Evolutionary conservation across 192 early-diverging fungal species (phyloP).

Genomic region (Dissophora globulifera): DNA sequence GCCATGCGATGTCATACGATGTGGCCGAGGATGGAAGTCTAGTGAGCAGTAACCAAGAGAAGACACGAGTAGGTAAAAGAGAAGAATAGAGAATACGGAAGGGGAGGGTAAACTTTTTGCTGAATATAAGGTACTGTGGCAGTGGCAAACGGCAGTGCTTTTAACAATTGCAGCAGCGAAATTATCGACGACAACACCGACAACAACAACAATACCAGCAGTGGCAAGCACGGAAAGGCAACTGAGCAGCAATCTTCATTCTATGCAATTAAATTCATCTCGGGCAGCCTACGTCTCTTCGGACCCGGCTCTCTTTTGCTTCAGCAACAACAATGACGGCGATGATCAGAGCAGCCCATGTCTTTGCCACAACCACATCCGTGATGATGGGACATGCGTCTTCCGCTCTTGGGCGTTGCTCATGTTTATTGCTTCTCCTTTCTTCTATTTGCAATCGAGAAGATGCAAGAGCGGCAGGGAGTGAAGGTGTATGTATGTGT

Average conservation of each 20-base stretch:
- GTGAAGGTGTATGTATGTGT: too few species aligned
- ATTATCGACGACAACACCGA: not conserved
- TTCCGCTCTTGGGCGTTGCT: not conserved
- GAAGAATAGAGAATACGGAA: not conserved
- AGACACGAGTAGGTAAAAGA: conserved; percentile 6
- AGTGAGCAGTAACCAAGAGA: not conserved
- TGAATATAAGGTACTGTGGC: too few species aligned
- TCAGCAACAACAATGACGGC: not conserved
- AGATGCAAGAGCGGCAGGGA: too few species aligned
- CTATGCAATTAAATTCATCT: too few species aligned
- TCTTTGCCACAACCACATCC: conserved; percentile 1
- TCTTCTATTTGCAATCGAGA: too few species aligned
- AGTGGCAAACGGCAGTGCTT: too few species aligned
- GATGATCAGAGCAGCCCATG: not conserved
- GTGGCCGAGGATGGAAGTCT: not conserved
- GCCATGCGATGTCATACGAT: not conserved
- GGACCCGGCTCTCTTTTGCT: not conserved
- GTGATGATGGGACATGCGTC: not conserved
- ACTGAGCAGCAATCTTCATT: too few species aligned
- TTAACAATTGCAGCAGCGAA: not conserved
- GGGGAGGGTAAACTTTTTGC: too few species aligned
- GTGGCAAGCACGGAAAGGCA: too few species aligned
- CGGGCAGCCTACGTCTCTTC: not conserved
- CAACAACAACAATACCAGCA: too few species aligned
- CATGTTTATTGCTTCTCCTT: too few species aligned